A percentile compares a stretch with the other conserved stretches of the same genome.
Evolutionary conservation across 2,329 filamentous ascomycete genomes (phyloP).

Genomic region (Colletotrichum brevisporum): DNA sequence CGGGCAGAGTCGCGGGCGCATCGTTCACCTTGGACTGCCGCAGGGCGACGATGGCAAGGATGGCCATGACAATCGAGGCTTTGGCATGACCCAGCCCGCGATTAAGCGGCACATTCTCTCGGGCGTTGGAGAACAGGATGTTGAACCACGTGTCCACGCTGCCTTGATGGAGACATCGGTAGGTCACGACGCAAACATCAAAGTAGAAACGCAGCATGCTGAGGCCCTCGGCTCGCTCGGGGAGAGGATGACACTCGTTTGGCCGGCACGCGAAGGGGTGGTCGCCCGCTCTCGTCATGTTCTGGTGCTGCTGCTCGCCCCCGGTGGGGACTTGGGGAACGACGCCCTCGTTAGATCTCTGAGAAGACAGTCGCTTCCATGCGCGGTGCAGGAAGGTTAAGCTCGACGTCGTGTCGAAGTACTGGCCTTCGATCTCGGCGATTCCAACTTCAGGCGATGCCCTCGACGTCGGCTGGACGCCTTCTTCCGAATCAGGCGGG

Average conservation of each 20-base stretch:
- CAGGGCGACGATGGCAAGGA: conserved; percentile 63
- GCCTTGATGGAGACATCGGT: conserved; percentile 68
- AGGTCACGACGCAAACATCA: conserved; percentile 71
- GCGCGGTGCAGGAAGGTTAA: conserved; percentile 69
- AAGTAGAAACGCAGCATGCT: conserved; percentile 63
- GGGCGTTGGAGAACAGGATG: conserved; percentile 53
- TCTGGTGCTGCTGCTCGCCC: conserved; percentile 44
- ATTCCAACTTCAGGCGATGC: conserved; percentile 49
- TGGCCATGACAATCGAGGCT: conserved; percentile 61
- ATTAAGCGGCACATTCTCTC: conserved; percentile 52
- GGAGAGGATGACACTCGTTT: conserved; percentile 39
- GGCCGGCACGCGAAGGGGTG: conserved; percentile 46
- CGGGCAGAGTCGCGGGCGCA: not conserved
- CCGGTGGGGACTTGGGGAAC: conserved; percentile 40
- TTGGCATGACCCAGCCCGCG: conserved; percentile 59
- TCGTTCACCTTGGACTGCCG: conserved; percentile 56
- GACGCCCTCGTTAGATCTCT: conserved; percentile 44
- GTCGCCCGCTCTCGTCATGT: conserved; percentile 47
- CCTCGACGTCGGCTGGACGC: conserved; percentile 33
- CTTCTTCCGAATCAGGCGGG: not conserved
- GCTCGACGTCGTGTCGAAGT: conserved; percentile 69
- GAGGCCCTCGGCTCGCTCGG: conserved; percentile 38
- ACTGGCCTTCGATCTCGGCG: conserved; percentile 64
- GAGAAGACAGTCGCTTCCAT: conserved; percentile 59
- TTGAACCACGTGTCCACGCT: conserved; percentile 64